Conservation (phyloP, 768 basidiomycete species). For the Leucocoprinus birnbaumii region DNA sequence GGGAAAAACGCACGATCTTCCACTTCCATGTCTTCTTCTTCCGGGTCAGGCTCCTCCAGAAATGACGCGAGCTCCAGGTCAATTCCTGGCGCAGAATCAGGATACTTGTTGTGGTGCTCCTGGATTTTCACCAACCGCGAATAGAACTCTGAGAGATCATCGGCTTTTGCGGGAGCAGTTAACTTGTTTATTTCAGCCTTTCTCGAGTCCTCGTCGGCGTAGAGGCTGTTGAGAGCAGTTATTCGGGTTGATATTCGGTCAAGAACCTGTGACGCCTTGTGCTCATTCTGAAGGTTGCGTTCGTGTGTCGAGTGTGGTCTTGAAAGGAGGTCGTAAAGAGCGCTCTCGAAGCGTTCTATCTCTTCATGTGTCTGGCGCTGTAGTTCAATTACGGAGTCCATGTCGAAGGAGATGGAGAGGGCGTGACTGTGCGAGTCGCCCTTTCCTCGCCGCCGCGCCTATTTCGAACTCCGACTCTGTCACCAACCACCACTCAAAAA, state of each 20-base stretch:
- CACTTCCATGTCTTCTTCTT: slow-evolving; percentile 76
- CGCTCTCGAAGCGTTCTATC: slow-evolving; percentile 87
- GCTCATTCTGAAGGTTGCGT: slow-evolving; percentile 68
- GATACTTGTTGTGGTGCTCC: slow-evolving; percentile 95
- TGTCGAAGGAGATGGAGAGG: slow-evolving; percentile 26
- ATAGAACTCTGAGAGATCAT: slow-evolving; percentile 93
- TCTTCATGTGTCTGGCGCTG: slow-evolving; percentile 96
- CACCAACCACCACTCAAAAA: slow-evolving; percentile 47
- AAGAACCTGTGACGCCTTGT: slow-evolving; percentile 88
- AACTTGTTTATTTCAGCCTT: slow-evolving; percentile 65
- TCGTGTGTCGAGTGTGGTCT: slow-evolving; percentile 63
- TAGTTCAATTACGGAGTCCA: slow-evolving; percentile 95
- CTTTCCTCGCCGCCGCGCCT: background rate
- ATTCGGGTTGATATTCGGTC: slow-evolving; percentile 76
- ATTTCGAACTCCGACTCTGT: slow-evolving; percentile 59
- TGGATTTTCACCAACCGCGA: slow-evolving; percentile 93
- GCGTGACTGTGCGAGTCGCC: background rate
- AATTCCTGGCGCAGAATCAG: slow-evolving; percentile 79
- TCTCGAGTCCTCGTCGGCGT: slow-evolving; percentile 73
- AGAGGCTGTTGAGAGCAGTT: slow-evolving; percentile 62
- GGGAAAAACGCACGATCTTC: slow-evolving; percentile 73
- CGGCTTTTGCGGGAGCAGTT: slow-evolving; percentile 54
- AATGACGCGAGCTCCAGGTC: slow-evolving; percentile 81
- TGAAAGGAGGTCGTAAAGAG: slow-evolving; percentile 80
- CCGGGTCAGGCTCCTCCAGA: slow-evolving; percentile 73